These are phyloP conservation scores for Aeschynomene evenia DNA, from an alignment of 306 rosid species.

Conservation along the genomic window DNA sequence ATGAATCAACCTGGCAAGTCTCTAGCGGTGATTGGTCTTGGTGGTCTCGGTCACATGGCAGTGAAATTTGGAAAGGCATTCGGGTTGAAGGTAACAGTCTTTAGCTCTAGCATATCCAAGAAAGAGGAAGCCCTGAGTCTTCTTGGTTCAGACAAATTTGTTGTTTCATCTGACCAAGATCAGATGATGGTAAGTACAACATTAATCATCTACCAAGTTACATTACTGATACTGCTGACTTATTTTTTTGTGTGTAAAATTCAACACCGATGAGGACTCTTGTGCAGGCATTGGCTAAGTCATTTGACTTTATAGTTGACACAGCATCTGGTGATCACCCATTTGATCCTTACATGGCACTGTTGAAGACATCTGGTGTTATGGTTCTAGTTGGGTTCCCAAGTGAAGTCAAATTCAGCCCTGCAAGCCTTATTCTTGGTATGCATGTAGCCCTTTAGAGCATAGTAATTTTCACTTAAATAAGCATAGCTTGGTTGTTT, in stretches of 20 bases:
- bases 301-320: constrained; percentile 63
- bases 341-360: constrained; percentile 63
- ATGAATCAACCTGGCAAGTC: constrained; percentile 78
- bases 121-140: constrained; percentile 57
- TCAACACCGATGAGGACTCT: not conserved
- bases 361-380: constrained; percentile 57
- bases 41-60: constrained; percentile 83
- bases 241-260: not conserved
- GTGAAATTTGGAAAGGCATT: constrained; percentile 71
- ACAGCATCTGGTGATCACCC: constrained; percentile 77
- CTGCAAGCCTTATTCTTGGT: constrained; percentile 64
- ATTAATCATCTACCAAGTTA: not conserved
- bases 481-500: not conserved
- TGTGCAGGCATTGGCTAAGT: constrained; percentile 49
- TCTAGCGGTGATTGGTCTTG: constrained; percentile 73
- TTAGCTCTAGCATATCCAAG: constrained; percentile 73
- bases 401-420: constrained; percentile 58
- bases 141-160: constrained; percentile 67
- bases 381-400: constrained; percentile 65
- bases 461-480: not conserved
- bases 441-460: constrained; percentile 34
- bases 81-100: constrained; percentile 53
- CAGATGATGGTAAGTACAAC: constrained; percentile 49
- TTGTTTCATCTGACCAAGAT: constrained; percentile 55
- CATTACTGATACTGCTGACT: not conserved